Evolutionary conservation across 768 basidiomycete species (phyloP), one percentile per base, ranked within the genome.

Genomic region (Collybia mongolica): DNA sequence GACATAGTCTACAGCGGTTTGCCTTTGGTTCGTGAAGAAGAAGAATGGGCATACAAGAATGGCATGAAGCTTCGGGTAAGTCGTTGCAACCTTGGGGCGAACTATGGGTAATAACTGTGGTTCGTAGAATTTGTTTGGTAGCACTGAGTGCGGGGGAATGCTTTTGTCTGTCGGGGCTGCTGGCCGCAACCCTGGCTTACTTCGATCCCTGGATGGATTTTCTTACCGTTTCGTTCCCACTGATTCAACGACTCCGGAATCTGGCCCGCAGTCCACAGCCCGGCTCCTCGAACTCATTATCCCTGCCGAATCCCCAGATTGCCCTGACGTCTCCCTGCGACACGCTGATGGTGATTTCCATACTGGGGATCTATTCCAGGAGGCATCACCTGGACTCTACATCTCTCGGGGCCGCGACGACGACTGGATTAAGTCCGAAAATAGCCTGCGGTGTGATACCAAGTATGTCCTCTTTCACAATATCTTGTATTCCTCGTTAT

Each of bases 111-210:
- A 52, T 71, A 54, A 69, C 52, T 44, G 38, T 59, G 60, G 54
- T 36, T 43, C 48, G 42, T 67, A 88, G 83, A 91, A 90, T 63
- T 72, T 88, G 15, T 91, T 90, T 61, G 90, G 90, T 15, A 88
- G 81, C 65, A 92, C 90, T 1, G 90, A 92, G 72, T 80, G 86
- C 53, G 88, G 87, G 37, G 84, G 80, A 1, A 86, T 86, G 75
- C 70, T 92, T 46, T 63, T 82, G 22, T 84, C 86, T 11, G 58
- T 72, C 39, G 83, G 82, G 28, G 67, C 71, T 46, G 32, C 32
- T 32, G 82, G 77, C 35, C 70, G 67, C 42, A 72, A 79, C 51
- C 76, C 75, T 48, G 72, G 72, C 35, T 69, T 81, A 49, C 76
- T 90, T 38, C 74, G 72, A 22, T 72, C 82, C 9, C 63, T 89